A percentile compares a stretch with the other conserved stretches of the same genome.
Conservation (phyloP, 805 yeast species). For the Cyberlindnera subsufficiens region DNA sequence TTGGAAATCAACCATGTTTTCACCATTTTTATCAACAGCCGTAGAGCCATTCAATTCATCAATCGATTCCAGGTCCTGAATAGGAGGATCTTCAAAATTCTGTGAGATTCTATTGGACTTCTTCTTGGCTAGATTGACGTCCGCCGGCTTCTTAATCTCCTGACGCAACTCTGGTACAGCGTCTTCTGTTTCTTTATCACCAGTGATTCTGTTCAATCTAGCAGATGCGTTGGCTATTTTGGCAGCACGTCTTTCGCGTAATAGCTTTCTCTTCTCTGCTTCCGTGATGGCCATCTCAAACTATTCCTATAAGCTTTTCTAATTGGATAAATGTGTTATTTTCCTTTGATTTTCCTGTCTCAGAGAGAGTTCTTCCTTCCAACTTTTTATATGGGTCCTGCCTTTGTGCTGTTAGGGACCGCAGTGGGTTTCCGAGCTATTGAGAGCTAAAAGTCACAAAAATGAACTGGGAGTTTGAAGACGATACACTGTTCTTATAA, state of each 20-base stretch:
- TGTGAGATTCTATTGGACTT: slow-evolving; percentile 16
- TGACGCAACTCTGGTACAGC: not conserved
- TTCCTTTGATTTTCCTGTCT: no score
- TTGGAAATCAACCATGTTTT: slow-evolving; percentile 1
- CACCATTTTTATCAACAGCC: no score
- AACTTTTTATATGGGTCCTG: no score
- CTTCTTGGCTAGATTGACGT: not conserved
- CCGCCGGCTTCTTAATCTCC: not conserved
- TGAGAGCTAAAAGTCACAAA: no score
- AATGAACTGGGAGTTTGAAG: no score
- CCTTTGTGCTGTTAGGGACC: no score
- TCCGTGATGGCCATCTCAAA: slow-evolving; percentile 13
- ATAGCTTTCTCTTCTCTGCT: slow-evolving; percentile 21
- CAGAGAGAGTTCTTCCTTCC: not conserved
- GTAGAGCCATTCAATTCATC: not conserved
- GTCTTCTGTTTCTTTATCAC: slow-evolving; percentile 15
- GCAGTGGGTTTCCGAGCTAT: no score
- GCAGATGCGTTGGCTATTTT: slow-evolving; percentile 17
- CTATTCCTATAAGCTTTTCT: not conserved
- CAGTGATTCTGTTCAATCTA: slow-evolving; percentile 21
- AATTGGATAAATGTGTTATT: no score
- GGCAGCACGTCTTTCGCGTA: slow-evolving; percentile 24
- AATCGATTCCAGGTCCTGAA: slow-evolving; percentile 6
- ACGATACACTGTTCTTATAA: no score
- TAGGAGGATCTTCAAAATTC: slow-evolving; percentile 14